Evolutionary conservation across 1,284 basidiomycete genomes (phyloP).

Genomic region (Meripilus lineatus): DNA sequence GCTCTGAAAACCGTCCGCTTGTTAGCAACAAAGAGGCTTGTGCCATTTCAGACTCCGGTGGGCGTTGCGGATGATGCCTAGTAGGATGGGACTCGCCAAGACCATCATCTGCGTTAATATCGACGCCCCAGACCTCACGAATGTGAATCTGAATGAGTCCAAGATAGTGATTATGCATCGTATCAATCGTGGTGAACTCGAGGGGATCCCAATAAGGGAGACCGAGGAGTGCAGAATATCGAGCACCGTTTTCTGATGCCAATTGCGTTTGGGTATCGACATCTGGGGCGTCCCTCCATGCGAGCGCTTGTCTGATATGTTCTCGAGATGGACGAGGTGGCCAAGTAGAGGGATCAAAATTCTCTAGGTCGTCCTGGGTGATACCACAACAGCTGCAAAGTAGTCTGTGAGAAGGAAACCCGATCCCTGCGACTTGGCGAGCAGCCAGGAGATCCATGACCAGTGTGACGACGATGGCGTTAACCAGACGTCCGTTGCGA

Average conservation of each 20-base stretch:
- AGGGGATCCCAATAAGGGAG: slow-evolving; percentile 34
- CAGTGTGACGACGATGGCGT: slow-evolving; percentile 14
- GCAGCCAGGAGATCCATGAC: slow-evolving; percentile 16
- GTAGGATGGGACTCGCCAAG: too few relatives aligned
- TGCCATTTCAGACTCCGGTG: too few relatives aligned
- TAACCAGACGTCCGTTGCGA: slow-evolving; percentile 8
- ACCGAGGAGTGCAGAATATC: slow-evolving; percentile 22
- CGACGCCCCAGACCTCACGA: too few relatives aligned
- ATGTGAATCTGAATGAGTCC: slow-evolving; percentile 16
- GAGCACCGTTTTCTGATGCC: slow-evolving; percentile 17
- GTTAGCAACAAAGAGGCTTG: too few relatives aligned
- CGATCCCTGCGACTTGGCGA: slow-evolving; percentile 31
- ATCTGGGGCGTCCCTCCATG: slow-evolving; percentile 17
- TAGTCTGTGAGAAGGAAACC: slow-evolving; percentile 15
- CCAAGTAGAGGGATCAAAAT: slow-evolving; percentile 23
- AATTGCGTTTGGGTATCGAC: too few relatives aligned
- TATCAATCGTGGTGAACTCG: slow-evolving; percentile 26
- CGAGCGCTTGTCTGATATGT: slow-evolving; percentile 15
- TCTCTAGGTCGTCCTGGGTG: slow-evolving; percentile 22
- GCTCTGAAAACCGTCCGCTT: too few relatives aligned
- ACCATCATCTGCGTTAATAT: too few relatives aligned
- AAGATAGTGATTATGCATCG: slow-evolving; percentile 32
- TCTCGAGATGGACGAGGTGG: slow-evolving; percentile 11
- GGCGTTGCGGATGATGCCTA: too few relatives aligned
- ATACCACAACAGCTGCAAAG: slow-evolving; percentile 32